phyloP scores from a whole-genome alignment of 1,284 basidiomycete genomes.

The Malassezia equina region DNA sequence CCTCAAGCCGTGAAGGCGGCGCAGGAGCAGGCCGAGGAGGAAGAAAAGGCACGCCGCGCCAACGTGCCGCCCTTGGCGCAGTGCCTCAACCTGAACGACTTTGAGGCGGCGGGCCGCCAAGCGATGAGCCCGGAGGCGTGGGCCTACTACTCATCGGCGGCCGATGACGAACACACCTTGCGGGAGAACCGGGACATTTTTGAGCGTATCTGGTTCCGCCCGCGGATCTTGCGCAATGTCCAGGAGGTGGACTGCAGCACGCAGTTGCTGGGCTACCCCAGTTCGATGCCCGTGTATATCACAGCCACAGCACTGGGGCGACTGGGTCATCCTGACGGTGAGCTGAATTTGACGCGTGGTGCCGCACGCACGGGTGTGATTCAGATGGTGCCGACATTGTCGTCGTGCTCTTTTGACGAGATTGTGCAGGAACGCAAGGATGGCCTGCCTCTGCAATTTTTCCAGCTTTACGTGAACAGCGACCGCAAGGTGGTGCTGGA shows the following conservation, averaged over 20 bases:
- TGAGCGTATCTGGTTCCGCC: slow-evolving; percentile 88
- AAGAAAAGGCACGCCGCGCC: slow-evolving; percentile 14
- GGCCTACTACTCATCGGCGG: slow-evolving; percentile 48
- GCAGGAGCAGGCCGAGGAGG: slow-evolving; percentile 18
- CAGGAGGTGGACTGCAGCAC: slow-evolving; percentile 61
- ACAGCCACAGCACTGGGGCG: slow-evolving; percentile 78
- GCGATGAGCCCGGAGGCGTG: slow-evolving; percentile 42
- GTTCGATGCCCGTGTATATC: slow-evolving; percentile 55
- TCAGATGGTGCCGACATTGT: slow-evolving; percentile 54
- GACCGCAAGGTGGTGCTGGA: slow-evolving; percentile 62
- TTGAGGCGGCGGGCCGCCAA: slow-evolving; percentile 55
- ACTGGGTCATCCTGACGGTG: slow-evolving; percentile 82
- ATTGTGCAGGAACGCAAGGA: slow-evolving; percentile 56
- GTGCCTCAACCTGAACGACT: slow-evolving; percentile 79
- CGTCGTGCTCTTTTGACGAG: slow-evolving; percentile 54
- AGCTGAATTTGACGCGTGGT: slow-evolving; percentile 72
- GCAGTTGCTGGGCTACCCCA: slow-evolving; percentile 18
- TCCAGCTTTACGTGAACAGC: slow-evolving; percentile 68
- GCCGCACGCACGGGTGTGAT: slow-evolving; percentile 64
- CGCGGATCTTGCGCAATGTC: slow-evolving; percentile 74
- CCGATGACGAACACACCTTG: slow-evolving; percentile 55
- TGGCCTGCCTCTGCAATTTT: slow-evolving; percentile 52
- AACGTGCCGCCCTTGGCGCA: slow-evolving; percentile 59
- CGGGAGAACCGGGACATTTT: slow-evolving; percentile 80
- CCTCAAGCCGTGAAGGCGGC: slow-evolving; percentile 21